Percentiles rank a stretch among this genome's conserved stretches.
Evolutionary conservation across 2,329 filamentous ascomycete species (phyloP).

Genomic region (Diaporthe citri): DNA sequence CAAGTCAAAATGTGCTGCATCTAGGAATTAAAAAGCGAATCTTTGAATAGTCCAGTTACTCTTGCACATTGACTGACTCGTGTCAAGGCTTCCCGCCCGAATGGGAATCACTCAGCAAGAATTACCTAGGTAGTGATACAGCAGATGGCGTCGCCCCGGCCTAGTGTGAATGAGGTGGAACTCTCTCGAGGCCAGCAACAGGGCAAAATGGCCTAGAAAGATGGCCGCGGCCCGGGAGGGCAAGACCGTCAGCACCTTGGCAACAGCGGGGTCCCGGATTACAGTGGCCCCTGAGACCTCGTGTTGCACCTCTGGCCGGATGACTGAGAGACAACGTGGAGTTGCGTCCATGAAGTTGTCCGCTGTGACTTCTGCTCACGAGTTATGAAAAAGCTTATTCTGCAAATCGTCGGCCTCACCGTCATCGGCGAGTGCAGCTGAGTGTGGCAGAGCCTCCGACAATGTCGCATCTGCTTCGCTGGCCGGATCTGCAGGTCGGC

Average conservation of each 20-base stretch:
- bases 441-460: not conserved
- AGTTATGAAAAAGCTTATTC: not conserved
- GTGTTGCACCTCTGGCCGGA: not conserved
- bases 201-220: conserved; percentile 6
- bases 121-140: too few relatives aligned
- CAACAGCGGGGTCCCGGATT: not conserved
- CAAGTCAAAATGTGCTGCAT: not conserved
- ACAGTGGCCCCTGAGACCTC: not conserved
- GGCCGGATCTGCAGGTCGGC: conserved; percentile 23
- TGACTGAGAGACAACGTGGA: not conserved
- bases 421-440: too few relatives aligned
- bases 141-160: not conserved
- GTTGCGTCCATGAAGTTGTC: not conserved
- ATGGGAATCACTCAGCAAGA: not conserved
- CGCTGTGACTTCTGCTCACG: not conserved
- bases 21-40: not conserved
- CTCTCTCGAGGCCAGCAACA: not conserved
- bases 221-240: not conserved
- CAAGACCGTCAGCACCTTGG: conserved; percentile 15
- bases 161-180: not conserved
- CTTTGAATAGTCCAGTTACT: not conserved
- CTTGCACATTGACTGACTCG: not conserved
- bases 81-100: not conserved
- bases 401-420: not conserved
- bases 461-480: not conserved